Conservation (phyloP, 23 red algal genomes). For the Chondrus crispus region DNA sequence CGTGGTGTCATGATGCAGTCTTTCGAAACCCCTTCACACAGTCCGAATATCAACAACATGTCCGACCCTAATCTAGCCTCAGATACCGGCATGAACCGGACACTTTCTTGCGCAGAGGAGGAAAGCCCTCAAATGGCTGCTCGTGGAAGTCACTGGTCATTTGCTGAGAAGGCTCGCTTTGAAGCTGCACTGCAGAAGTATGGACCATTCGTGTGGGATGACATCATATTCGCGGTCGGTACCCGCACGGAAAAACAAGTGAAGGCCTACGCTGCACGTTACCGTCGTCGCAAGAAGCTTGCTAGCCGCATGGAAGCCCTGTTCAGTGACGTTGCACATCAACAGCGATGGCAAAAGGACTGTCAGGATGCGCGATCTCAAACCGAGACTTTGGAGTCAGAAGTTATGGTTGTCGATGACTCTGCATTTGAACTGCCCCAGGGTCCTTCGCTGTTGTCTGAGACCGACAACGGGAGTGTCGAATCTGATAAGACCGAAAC, state of each 20-base stretch:
- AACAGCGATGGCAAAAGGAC: too few relatives aligned
- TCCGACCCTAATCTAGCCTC: neutral
- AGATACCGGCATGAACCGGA: too few relatives aligned
- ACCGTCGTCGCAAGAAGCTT: conserved; percentile 50
- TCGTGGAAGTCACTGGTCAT: conserved; percentile 44
- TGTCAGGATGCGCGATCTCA: too few relatives aligned
- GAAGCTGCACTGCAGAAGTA: conserved; percentile 48
- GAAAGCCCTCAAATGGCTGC: conserved; percentile 27
- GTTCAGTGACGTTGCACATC: too few relatives aligned
- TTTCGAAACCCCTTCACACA: neutral
- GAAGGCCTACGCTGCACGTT: conserved; percentile 58
- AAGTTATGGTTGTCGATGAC: too few relatives aligned
- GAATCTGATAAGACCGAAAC: too few relatives aligned
- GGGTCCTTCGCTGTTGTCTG: too few relatives aligned
- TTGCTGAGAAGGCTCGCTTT: conserved; percentile 56
- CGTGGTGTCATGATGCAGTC: neutral
- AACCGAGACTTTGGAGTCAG: too few relatives aligned
- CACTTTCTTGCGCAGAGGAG: neutral
- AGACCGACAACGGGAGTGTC: too few relatives aligned
- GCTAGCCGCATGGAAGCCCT: conserved; percentile 1
- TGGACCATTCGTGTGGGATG: conserved; percentile 56
- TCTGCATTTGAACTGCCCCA: too few relatives aligned
- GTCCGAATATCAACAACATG: too few relatives aligned
- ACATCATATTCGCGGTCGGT: conserved; percentile 48
- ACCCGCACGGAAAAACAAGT: conserved; percentile 62